Base-by-base conservation (phyloP, 2,329 filamentous ascomycete species). In the Neoscytalidium dimidiatum region DNA sequence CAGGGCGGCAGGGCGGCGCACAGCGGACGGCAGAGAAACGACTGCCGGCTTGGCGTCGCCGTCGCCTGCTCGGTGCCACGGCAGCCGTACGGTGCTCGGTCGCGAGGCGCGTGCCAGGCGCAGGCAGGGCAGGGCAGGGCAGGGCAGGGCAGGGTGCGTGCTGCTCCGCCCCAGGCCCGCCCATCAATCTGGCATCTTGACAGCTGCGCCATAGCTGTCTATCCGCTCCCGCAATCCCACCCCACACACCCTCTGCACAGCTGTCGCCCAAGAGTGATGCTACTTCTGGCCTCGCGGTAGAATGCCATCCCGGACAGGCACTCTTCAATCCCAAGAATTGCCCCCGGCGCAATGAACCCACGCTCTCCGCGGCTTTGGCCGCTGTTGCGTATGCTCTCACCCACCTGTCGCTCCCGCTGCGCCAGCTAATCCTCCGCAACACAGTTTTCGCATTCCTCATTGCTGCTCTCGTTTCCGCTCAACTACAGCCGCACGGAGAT, bases 371-470 rank as follows among this genome's bases (percentile, higher is more conserved):
- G 64, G 64, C 64, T 56, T 48, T 66, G 57, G 58, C 64, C 64
- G 64, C 64, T 66, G 57, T 31, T 66, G 23, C 26, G 64, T 66
- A 52, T 43, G 64, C 21, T 41, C 44, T 28, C 43, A 31, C 64
- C 28, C 33, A 3, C 14, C 23, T 33, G n/a, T 8, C n/a, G 2
- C 28, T 38, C 53, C 28, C 11, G n/a, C 14, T 11, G n/a, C 19
- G 9, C 26, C 29, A 8, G 19, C 33, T 43, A 26, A 56, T 26
- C 29, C 4, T n/a, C 26, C n/a, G 7, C 28, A 26, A n/a, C 31
- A 48, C 65, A 78, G 76, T 75, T 44, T 64, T 76, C 62, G 68
- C 77, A 64, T 72, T 72, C 4, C 51, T 76, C n/a, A 68, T 74
- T 28, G 41, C 74, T 48, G 67, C 70, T 48, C 46, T 74, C 28